Evolutionary conservation across 2,329 filamentous ascomycete species (phyloP).

Genomic region (Ceratocystiopsis sp.): DNA sequence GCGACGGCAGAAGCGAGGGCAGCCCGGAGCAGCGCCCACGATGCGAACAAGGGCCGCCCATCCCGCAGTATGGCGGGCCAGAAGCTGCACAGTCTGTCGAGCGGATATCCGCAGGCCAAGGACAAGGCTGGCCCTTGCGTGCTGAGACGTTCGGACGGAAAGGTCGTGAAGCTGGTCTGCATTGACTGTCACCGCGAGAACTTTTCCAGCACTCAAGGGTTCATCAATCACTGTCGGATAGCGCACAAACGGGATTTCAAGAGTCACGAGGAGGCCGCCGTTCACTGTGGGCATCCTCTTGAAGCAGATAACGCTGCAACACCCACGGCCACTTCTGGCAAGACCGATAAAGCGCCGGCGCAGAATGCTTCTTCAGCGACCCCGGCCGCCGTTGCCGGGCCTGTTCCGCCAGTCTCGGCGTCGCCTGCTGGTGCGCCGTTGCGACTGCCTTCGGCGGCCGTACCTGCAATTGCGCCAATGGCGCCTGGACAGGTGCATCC

Average conservation of each 20-base stretch:
- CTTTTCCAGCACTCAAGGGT: slow-evolving; percentile 95
- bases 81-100: slow-evolving; percentile 52
- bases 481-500: slow-evolving; percentile 42
- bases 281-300: slow-evolving; percentile 70
- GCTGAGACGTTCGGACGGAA: slow-evolving; percentile 69
- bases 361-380: too few species aligned
- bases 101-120: slow-evolving; percentile 55
- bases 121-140: slow-evolving; percentile 71
- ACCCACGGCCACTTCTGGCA: neutral
- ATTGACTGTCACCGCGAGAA: slow-evolving; percentile 75
- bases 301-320: slow-evolving; percentile 44
- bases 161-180: slow-evolving; percentile 81
- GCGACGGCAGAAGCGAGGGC: slow-evolving; percentile 52
- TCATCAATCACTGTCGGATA: slow-evolving; percentile 97
- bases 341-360: neutral
- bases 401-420: too few species aligned
- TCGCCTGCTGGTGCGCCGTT: too few species aligned
- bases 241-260: slow-evolving; percentile 87
- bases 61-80: slow-evolving; percentile 35
- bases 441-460: too few species aligned
- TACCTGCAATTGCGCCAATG: too few species aligned
- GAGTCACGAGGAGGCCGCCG: slow-evolving; percentile 85
- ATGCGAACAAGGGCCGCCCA: slow-evolving; percentile 35
- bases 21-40: slow-evolving; percentile 58
- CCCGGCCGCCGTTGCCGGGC: too few species aligned